Percentiles rank a stretch among this genome's conserved stretches.
Conservation (phyloP, 495 filamentous ascomycete species). For the Tetracladium marchalianum region DNA sequence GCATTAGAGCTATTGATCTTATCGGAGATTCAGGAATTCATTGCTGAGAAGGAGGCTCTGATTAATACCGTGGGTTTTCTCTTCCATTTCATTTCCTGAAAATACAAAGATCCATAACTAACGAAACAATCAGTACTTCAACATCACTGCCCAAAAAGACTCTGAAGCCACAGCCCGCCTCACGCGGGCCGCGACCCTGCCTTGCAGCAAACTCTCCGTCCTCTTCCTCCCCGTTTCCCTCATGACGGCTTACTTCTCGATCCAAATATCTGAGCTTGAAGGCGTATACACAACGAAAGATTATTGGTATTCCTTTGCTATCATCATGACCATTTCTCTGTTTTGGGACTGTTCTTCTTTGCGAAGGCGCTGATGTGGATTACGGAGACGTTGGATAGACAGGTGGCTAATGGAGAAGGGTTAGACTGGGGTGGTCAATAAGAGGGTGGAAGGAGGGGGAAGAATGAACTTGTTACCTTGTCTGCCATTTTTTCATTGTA, state of each 20-base stretch:
- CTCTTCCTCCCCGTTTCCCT: constrained; percentile 78
- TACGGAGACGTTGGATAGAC: constrained; percentile 38
- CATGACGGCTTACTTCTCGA: constrained; percentile 77
- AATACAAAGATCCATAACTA: neutral
- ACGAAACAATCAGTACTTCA: constrained; percentile 59
- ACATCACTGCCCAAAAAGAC: constrained; percentile 77
- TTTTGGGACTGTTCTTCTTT: constrained; percentile 48
- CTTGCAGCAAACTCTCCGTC: constrained; percentile 68
- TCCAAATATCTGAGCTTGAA: constrained; percentile 51
- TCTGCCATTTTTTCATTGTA: too few relatives aligned
- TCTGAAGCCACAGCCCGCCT: constrained; percentile 68
- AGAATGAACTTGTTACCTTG: too few relatives aligned
- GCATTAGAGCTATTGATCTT: constrained; percentile 70
- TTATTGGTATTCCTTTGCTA: constrained; percentile 67
- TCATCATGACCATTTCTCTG: constrained; percentile 55
- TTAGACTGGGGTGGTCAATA: constrained; percentile 3
- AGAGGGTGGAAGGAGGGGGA: constrained; percentile 4
- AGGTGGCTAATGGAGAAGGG: constrained; percentile 3
- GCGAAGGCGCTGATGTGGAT: constrained; percentile 33
- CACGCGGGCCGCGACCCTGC: constrained; percentile 70
- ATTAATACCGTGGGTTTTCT: constrained; percentile 43
- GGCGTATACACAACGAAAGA: constrained; percentile 46
- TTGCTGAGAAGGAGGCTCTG: constrained; percentile 68
- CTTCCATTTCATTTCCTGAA: neutral
- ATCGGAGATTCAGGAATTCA: constrained; percentile 69